These are phyloP conservation scores for Kwoniella sp. DNA, from an alignment of 768 basidiomycete genomes.

Conservation along the genomic window DNA sequence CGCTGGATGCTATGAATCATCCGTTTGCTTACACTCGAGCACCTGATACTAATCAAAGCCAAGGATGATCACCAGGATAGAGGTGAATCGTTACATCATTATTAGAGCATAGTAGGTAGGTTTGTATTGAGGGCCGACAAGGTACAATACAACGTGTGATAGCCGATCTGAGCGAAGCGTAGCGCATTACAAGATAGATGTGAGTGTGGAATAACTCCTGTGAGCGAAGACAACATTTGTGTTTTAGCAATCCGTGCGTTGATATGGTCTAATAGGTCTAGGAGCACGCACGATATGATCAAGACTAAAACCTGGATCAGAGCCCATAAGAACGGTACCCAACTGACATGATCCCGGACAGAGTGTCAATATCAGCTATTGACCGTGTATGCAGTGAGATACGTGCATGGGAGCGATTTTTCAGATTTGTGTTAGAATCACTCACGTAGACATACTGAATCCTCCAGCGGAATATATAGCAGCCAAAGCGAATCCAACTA, in stretches of 20 bases:
- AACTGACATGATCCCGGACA: conserved; percentile 24
- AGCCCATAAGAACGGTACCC: conserved; percentile 51
- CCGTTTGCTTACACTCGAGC: no score
- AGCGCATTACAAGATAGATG: conserved; percentile 36
- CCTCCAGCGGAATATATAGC: conserved; percentile 50
- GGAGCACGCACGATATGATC: conserved; percentile 44
- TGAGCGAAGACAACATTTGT: not conserved
- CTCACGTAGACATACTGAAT: conserved; percentile 52
- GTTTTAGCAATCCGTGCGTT: not conserved
- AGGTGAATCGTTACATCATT: not conserved
- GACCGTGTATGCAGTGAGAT: not conserved
- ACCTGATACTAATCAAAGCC: no score
- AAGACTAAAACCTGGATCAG: conserved; percentile 43
- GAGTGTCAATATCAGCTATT: not conserved
- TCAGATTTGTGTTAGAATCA: not conserved
- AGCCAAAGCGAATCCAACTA: conserved; percentile 48
- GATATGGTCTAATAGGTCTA: not conserved
- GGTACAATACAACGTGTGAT: conserved; percentile 1
- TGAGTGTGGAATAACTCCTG: conserved; percentile 48
- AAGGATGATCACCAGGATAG: no score
- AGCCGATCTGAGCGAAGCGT: not conserved
- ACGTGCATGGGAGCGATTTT: no score
- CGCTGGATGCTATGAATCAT: no score
- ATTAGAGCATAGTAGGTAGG: no score
- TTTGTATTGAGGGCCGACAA: no score